Conservation (phyloP, 768 basidiomycete species). For the Auriscalpium microsporum region DNA sequence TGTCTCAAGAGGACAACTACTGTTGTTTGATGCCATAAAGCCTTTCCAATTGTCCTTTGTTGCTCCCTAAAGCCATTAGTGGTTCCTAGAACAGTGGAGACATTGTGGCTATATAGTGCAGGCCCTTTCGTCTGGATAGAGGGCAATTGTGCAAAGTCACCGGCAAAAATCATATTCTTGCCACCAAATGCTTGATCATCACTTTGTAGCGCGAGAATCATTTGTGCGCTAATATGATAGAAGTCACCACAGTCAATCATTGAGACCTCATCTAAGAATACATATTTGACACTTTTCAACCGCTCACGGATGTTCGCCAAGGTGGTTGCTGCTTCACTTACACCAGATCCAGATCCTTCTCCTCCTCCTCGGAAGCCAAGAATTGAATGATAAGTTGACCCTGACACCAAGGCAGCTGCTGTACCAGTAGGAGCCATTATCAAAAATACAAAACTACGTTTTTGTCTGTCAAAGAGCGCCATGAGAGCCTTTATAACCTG, state of each 20-base stretch:
- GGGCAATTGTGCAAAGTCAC: slow-evolving; percentile 38
- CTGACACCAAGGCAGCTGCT: slow-evolving; percentile 12
- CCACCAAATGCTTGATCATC: slow-evolving; percentile 27
- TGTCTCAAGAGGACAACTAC: slow-evolving; percentile 15
- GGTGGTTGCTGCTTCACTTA: background rate
- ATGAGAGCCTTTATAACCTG: slow-evolving; percentile 14
- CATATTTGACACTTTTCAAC: slow-evolving; percentile 26
- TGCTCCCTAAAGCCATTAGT: slow-evolving; percentile 2
- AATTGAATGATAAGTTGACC: slow-evolving; percentile 17
- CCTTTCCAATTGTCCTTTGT: slow-evolving; percentile 8
- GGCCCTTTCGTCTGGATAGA: slow-evolving; percentile 16
- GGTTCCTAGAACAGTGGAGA: background rate
- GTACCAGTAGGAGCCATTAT: slow-evolving; percentile 16
- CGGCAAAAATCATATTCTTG: slow-evolving; percentile 34
- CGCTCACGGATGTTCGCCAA: background rate
- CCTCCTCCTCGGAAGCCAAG: slow-evolving; percentile 2
- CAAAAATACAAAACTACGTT: slow-evolving; percentile 4
- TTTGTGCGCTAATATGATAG: slow-evolving; percentile 19
- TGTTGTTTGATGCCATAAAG: slow-evolving; percentile 14
- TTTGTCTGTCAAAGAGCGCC: slow-evolving; percentile 5
- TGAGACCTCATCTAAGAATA: slow-evolving; percentile 37
- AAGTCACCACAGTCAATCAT: slow-evolving; percentile 28
- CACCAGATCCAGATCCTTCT: background rate
- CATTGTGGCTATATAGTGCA: slow-evolving; percentile 15
- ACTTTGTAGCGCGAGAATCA: slow-evolving; percentile 14